Evolutionary conservation across 306 rosid genomes (phyloP).

Genomic region (Ochetophila trinervis): DNA sequence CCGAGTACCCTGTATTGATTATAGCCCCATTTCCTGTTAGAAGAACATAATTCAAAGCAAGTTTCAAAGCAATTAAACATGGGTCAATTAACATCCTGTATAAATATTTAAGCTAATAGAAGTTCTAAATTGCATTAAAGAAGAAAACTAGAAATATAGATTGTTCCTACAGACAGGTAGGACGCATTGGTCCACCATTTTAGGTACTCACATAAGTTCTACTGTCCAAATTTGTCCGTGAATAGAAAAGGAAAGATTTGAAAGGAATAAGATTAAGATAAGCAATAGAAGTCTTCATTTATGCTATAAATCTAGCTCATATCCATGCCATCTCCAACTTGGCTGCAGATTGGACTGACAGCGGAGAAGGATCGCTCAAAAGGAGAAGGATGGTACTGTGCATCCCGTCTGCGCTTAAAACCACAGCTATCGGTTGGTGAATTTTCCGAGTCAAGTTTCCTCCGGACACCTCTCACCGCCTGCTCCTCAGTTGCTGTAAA

Average conservation of each 20-base stretch:
- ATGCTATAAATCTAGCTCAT: conserved; percentile 55
- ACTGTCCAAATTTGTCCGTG: conserved; percentile 42
- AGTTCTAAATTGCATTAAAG: conserved; percentile 56
- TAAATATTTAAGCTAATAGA: conserved; percentile 46
- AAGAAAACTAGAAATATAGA: conserved; percentile 50
- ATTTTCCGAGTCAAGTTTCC: conserved; percentile 73
- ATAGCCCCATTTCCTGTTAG: conserved; percentile 20
- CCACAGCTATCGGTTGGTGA: conserved; percentile 48
- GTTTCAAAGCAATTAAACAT: conserved; percentile 33
- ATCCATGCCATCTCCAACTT: conserved; percentile 92
- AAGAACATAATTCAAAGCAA: conserved; percentile 28
- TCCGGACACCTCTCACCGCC: conserved; percentile 76
- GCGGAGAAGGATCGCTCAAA: conserved; percentile 80
- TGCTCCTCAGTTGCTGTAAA: conserved; percentile 68
- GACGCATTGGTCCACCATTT: conserved; percentile 60
- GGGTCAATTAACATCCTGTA: conserved; percentile 27
- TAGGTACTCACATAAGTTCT: conserved; percentile 49
- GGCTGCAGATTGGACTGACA: conserved; percentile 80
- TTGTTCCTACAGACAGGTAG: conserved; percentile 55
- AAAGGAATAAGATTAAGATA: conserved; percentile 38
- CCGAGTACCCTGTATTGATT: conserved; percentile 19
- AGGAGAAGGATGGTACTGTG: conserved; percentile 76
- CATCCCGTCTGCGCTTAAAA: conserved; percentile 80
- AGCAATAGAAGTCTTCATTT: conserved; percentile 38
- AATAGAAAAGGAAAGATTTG: conserved; percentile 26